phyloP scores from a whole-genome alignment of 2,329 filamentous ascomycete species.

The Aspergillus sp. region DNA sequence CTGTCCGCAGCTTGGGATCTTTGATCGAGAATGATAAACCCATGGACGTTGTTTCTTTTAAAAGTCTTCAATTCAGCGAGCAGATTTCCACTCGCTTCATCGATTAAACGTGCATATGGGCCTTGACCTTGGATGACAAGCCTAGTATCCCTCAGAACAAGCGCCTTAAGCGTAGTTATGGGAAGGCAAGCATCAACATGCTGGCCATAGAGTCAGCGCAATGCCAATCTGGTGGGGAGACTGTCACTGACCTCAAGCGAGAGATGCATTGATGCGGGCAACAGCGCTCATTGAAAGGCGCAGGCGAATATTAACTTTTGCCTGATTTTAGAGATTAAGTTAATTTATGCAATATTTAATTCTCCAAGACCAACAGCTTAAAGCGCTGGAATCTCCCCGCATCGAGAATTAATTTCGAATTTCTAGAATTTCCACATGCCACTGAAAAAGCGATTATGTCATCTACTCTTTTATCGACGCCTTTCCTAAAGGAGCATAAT shows the following conservation, averaged over 20 bases:
- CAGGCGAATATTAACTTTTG: neutral
- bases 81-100: slow-evolving; percentile 25
- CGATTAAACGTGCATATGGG: slow-evolving; percentile 27
- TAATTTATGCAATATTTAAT: slow-evolving; percentile 3
- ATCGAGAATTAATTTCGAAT: slow-evolving; percentile 8
- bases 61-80: slow-evolving; percentile 27
- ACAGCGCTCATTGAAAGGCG: slow-evolving; percentile 10
- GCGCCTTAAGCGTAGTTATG: slow-evolving; percentile 34
- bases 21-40: slow-evolving; percentile 25
- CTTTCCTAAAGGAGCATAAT: slow-evolving; percentile 14
- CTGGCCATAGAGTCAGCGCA: slow-evolving; percentile 24
- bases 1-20: slow-evolving; percentile 8
- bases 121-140: slow-evolving; percentile 38
- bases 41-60: slow-evolving; percentile 35
- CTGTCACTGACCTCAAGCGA: slow-evolving; percentile 26
- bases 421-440: slow-evolving; percentile 5
- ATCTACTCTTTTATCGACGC: slow-evolving; percentile 3
- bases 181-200: slow-evolving; percentile 40
- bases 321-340: slow-evolving; percentile 3
- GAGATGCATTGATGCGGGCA: slow-evolving; percentile 18
- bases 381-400: slow-evolving; percentile 7
- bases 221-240: slow-evolving; percentile 1
- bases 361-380: slow-evolving; percentile 2
- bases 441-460: slow-evolving; percentile 16
- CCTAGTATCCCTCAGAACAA: slow-evolving; percentile 19